Evolutionary conservation across 106 monocot genomes (phyloP).

Genomic region (Dioscorea alata): DNA sequence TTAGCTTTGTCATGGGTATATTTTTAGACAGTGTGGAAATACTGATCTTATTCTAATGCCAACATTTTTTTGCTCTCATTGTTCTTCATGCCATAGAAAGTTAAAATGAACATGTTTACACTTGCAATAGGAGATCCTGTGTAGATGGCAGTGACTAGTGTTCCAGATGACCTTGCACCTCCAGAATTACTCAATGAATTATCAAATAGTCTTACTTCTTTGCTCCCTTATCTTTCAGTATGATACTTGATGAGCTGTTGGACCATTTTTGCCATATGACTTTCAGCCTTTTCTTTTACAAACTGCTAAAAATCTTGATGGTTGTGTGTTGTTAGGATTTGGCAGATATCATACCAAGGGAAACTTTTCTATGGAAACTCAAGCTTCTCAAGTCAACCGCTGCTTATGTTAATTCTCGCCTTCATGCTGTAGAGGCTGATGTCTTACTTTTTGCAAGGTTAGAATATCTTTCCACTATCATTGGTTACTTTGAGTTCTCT

Average conservation of each 20-base stretch:
- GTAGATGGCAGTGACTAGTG: conserved; percentile 18
- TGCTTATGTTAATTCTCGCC: conserved; percentile 79
- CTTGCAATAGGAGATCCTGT: conserved; percentile 18
- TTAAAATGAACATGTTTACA: no score
- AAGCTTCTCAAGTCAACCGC: conserved; percentile 68
- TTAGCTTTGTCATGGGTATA: conserved; percentile 27
- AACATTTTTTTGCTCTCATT: no score
- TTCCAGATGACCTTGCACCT: conserved; percentile 4
- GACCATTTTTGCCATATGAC: not conserved
- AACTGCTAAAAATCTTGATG: not conserved
- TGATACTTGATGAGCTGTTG: not conserved
- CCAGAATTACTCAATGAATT: conserved; percentile 18
- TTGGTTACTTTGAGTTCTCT: not conserved
- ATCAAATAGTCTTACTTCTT: conserved; percentile 5
- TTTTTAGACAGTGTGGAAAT: not conserved
- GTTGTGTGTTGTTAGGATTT: conserved; percentile 40
- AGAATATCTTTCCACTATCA: not conserved
- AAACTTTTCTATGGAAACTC: conserved; percentile 81
- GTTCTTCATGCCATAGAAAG: no score
- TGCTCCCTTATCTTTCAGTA: conserved; percentile 1
- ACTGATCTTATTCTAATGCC: no score
- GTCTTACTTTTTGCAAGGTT: conserved; percentile 85
- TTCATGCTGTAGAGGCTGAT: conserved; percentile 81
- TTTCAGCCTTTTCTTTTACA: not conserved
- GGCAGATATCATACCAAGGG: conserved; percentile 70